Percentiles rank a stretch among this genome's conserved stretches.
Evolutionary conservation across 2,329 filamentous ascomycete species (phyloP).

Genomic region (Phoma sp.): DNA sequence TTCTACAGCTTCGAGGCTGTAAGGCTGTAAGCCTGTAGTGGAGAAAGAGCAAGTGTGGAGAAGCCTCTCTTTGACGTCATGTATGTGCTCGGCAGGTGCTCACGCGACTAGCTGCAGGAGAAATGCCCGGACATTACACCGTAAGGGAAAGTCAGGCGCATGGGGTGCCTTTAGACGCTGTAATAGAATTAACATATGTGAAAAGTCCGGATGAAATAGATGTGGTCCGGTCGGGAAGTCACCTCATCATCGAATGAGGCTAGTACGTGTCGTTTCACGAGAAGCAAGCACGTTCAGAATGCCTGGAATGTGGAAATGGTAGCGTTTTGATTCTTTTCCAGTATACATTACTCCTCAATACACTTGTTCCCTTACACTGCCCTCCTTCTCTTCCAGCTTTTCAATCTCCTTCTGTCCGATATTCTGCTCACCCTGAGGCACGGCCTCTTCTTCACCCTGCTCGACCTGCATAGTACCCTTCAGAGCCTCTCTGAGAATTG

Average conservation of each 20-base stretch:
- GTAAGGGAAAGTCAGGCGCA: too few species aligned
- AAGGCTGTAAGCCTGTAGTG: background rate
- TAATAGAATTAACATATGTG: too few species aligned
- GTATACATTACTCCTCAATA: slow-evolving; percentile 26
- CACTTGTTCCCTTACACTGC: slow-evolving; percentile 40
- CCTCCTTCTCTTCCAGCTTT: slow-evolving; percentile 37
- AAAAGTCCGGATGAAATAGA: too few species aligned
- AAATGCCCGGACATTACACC: background rate
- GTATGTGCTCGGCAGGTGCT: background rate
- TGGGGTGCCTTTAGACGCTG: too few species aligned
- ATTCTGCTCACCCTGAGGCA: slow-evolving; percentile 19
- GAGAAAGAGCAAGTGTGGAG: background rate
- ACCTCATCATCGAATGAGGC: background rate
- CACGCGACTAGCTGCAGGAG: slow-evolving; percentile 11
- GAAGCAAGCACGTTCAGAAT: too few species aligned
- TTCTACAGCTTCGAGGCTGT: background rate
- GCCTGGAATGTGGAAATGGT: too few species aligned
- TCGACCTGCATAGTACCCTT: slow-evolving; percentile 45
- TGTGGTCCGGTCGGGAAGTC: too few species aligned
- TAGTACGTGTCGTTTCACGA: background rate
- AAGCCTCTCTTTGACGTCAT: slow-evolving; percentile 3
- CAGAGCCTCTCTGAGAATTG: slow-evolving; percentile 40
- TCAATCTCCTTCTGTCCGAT: slow-evolving; percentile 30
- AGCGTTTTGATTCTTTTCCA: too few species aligned
- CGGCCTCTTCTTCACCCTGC: slow-evolving; percentile 32